Evolutionary conservation across 2,329 filamentous ascomycete genomes (phyloP), one percentile per base, ranked within the genome.

Genomic region (Rosellinia necatrix): DNA sequence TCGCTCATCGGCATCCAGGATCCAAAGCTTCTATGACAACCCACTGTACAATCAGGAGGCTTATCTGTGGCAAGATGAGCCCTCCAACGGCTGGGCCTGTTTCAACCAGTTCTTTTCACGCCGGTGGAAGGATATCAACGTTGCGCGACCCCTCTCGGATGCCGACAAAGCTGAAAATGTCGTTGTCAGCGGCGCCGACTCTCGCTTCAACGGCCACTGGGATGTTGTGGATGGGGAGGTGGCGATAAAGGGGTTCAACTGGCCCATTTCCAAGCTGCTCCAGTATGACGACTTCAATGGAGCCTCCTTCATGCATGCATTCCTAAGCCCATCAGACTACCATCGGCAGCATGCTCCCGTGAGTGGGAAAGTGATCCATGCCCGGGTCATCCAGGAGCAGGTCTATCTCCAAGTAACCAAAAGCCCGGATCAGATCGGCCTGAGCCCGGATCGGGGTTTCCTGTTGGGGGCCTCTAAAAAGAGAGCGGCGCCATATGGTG

Each of bases 31-130:
- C 40, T 22, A 12, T 10, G 25, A 22, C 15, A 15, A 21, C 8
- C 3, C 12, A 5, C 17, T 1, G 13, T 56, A 50, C 17, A 6
- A 27, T 19, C 19, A 32, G 10, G 40, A 25, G 0, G 27, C 44
- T 3, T 43, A 49, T 19, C n/a, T 46, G 3, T n/a, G n/a, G n/a
- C n/a, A n/a, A n/a, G n/a, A n/a, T n/a, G 47, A 50, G 5, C 53
- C 53, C 13, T 13, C 15, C 15, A 47, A 47, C 10, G 53, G 53
- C 6, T 56, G 53, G 53, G 44, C 44, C 40, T 40, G 30, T 8
- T 56, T 56, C 53, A 56, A 56, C 46, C 37, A 56, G 9, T 55
- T 56, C 22, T 55, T 56, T n/a, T 38, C 46, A 29, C 47, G 53
- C n/a, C n/a, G n/a, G n/a, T n/a, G n/a, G n/a, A n/a, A n/a, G 4